Evolutionary conservation across 2,329 filamentous ascomycete species (phyloP).

Genomic region (Phyllosticta citrichinensis): DNA sequence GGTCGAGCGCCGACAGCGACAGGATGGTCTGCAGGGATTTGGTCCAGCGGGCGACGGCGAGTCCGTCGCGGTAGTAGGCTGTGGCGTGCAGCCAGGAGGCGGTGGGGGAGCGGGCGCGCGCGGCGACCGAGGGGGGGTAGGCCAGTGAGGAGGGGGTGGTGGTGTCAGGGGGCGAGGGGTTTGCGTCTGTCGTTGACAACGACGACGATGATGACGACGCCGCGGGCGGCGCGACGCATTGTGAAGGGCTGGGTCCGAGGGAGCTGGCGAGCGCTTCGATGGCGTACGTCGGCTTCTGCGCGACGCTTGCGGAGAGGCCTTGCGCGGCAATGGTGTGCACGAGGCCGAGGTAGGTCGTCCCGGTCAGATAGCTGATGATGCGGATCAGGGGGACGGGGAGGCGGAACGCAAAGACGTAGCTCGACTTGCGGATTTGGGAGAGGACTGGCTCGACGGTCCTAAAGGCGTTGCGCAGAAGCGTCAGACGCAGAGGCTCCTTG

Average conservation of each 20-base stretch:
- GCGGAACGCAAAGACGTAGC: conserved; percentile 47
- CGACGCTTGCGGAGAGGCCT: conserved; percentile 12
- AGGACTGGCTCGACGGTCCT: conserved; percentile 37
- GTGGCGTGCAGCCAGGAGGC: conserved; percentile 43
- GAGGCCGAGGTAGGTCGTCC: conserved; percentile 38
- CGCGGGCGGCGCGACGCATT: conserved; percentile 26
- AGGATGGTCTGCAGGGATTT: conserved; percentile 43
- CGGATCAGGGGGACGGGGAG: conserved; percentile 37
- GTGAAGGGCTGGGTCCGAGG: conserved; percentile 39
- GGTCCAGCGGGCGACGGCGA: conserved; percentile 37
- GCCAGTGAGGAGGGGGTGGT: background rate
- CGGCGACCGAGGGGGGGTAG: conserved; percentile 5
- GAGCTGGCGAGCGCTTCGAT: conserved; percentile 42
- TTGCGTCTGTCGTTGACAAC: background rate
- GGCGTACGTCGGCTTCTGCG: conserved; percentile 17
- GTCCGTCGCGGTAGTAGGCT: conserved; percentile 44
- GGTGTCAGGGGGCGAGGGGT: background rate
- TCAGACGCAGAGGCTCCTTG: conserved; percentile 34
- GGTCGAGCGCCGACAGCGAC: conserved; percentile 36
- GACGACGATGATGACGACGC: background rate
- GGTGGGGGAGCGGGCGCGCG: conserved; percentile 11
- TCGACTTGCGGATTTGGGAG: conserved; percentile 39
- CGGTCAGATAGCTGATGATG: conserved; percentile 39
- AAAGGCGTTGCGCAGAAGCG: conserved; percentile 35
- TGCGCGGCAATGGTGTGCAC: conserved; percentile 31